Evolutionary conservation across 2,329 filamentous ascomycete species (phyloP).

Genomic region (Macrophomina phaseolina): DNA sequence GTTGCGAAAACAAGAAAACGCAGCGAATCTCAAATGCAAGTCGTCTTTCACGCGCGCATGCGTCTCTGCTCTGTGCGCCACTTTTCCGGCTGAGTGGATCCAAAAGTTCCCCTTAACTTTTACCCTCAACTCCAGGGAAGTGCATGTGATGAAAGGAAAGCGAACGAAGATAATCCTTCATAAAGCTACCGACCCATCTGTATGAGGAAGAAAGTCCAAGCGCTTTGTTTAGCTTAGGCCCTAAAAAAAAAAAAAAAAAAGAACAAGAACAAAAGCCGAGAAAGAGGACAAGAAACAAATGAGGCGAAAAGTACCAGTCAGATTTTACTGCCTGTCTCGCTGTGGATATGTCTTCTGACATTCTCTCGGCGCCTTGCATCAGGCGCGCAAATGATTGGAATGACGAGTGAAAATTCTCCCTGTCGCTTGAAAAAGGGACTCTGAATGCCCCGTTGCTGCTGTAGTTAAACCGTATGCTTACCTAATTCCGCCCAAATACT

Average conservation of each 20-base stretch:
- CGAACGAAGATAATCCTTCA: background rate
- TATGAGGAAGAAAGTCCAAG: background rate
- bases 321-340: background rate
- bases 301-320: background rate
- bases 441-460: background rate
- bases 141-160: slow-evolving; percentile 1
- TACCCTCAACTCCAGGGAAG: slow-evolving; percentile 19
- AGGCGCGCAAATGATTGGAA: background rate
- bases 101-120: background rate
- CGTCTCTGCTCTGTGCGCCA: no score
- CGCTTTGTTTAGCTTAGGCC: background rate
- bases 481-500: no score
- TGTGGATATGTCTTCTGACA: background rate
- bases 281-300: no score
- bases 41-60: background rate
- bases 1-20: background rate
- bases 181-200: background rate
- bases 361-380: background rate
- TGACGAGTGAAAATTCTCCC: background rate
- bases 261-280: background rate
- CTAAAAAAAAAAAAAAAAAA: background rate
- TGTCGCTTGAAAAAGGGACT: background rate
- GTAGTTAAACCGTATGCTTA: background rate
- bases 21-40: background rate
- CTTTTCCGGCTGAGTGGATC: background rate